A percentile compares a stretch with the other conserved stretches of the same genome.
phyloP scores from a whole-genome alignment of 2,329 filamentous ascomycete genomes.

The Coleophoma cylindrospora region DNA sequence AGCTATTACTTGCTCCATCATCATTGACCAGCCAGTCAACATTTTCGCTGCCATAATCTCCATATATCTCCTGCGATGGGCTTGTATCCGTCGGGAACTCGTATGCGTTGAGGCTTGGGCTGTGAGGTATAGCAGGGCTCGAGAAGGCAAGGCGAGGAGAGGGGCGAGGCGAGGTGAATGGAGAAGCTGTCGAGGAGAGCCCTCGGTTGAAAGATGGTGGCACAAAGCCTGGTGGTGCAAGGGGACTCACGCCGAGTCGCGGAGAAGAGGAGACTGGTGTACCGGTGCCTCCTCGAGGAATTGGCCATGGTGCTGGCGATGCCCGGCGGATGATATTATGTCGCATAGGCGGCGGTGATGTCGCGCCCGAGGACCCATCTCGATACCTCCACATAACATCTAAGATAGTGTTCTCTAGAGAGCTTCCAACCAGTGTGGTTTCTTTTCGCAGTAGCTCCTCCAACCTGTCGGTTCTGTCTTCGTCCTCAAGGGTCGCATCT shows the following conservation, averaged over 20 bases:
- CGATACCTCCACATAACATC: slow-evolving; percentile 87
- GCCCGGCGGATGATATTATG: slow-evolving; percentile 85
- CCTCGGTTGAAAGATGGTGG: slow-evolving; percentile 72
- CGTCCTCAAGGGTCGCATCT: slow-evolving; percentile 77
- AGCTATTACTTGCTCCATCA: slow-evolving; percentile 75
- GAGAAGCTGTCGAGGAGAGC: slow-evolving; percentile 76
- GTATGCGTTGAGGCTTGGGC: slow-evolving; percentile 89
- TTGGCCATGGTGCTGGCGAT: slow-evolving; percentile 91
- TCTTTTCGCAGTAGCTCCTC: slow-evolving; percentile 80
- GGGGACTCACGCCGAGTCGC: slow-evolving; percentile 74
- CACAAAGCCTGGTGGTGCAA: slow-evolving; percentile 78
- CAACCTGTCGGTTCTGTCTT: slow-evolving; percentile 90
- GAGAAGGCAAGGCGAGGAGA: slow-evolving; percentile 88
- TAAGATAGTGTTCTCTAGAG: slow-evolving; percentile 84
- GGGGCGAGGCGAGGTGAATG: slow-evolving; percentile 89
- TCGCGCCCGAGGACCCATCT: slow-evolving; percentile 56
- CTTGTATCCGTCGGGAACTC: slow-evolving; percentile 82
- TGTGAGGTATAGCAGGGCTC: slow-evolving; percentile 87
- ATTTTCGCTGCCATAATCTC: slow-evolving; percentile 87
- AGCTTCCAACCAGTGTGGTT: slow-evolving; percentile 67
- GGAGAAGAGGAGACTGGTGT: slow-evolving; percentile 83
- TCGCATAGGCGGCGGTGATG: slow-evolving; percentile 79
- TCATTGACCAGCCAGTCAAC: slow-evolving; percentile 94
- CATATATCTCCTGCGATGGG: slow-evolving; percentile 79
- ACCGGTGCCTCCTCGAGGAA: slow-evolving; percentile 53